Evolutionary conservation across 2,329 filamentous ascomycete genomes (phyloP).

Genomic region (Elsinoe arachidis): DNA sequence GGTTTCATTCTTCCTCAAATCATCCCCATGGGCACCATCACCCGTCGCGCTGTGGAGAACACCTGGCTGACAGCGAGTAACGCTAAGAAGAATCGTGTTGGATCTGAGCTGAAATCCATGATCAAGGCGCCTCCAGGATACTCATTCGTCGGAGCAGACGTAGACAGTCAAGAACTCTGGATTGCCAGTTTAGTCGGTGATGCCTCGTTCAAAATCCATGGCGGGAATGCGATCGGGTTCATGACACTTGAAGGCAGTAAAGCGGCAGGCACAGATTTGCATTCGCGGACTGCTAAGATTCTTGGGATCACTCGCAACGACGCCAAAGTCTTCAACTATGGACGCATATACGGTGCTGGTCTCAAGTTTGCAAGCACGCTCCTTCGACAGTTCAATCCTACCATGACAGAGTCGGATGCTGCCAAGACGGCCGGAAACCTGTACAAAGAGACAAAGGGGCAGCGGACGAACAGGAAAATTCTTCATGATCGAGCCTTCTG

Average conservation of each 20-base stretch:
- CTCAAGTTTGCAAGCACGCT: slow-evolving; percentile 86
- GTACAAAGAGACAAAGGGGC: slow-evolving; percentile 83
- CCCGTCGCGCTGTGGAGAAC: slow-evolving; percentile 86
- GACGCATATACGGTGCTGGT: slow-evolving; percentile 95
- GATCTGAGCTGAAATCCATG: slow-evolving; percentile 96
- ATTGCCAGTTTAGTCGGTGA: slow-evolving; percentile 94
- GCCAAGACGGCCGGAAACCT: slow-evolving; percentile 65
- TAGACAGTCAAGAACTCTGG: slow-evolving; percentile 96
- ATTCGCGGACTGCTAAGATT: slow-evolving; percentile 87
- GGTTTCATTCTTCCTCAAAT: slow-evolving; percentile 92
- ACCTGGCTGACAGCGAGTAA: slow-evolving; percentile 98
- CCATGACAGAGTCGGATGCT: slow-evolving; percentile 70
- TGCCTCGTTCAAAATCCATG: slow-evolving; percentile 87
- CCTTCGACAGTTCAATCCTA: slow-evolving; percentile 86
- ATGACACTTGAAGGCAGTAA: slow-evolving; percentile 98
- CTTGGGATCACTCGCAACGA: slow-evolving; percentile 90
- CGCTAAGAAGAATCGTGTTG: slow-evolving; percentile 90
- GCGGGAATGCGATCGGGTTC: slow-evolving; percentile 94
- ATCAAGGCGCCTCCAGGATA: slow-evolving; percentile 85
- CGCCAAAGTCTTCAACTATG: slow-evolving; percentile 98
- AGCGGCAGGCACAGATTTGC: slow-evolving; percentile 83
- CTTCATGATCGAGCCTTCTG: slow-evolving; percentile 75
- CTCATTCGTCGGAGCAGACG: slow-evolving; percentile 90
- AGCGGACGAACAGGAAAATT: slow-evolving; percentile 66
- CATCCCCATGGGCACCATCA: slow-evolving; percentile 98